A percentile compares a stretch with the other conserved stretches of the same genome.
These are phyloP conservation scores for Capronia epimyces DNA, from an alignment of 2,329 filamentous ascomycete genomes.

Conservation along the genomic window DNA sequence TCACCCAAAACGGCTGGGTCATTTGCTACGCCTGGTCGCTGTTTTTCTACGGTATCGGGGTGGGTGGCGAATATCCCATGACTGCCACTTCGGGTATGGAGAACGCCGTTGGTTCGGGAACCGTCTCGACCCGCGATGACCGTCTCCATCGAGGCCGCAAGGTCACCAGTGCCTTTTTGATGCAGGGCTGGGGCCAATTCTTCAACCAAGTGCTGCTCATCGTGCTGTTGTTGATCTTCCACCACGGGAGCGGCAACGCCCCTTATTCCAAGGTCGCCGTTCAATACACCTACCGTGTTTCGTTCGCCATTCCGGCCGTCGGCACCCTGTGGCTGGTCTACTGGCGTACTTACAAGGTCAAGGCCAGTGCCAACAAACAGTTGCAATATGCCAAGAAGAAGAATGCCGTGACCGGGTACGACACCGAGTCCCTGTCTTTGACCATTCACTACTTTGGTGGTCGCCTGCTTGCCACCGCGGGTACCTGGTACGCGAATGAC, in stretches of 20 bases:
- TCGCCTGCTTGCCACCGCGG: constrained; percentile 78
- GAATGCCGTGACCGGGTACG: constrained; percentile 83
- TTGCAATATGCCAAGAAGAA: constrained; percentile 79
- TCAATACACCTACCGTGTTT: constrained; percentile 88
- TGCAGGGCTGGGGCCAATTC: constrained; percentile 98
- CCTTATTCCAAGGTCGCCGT: constrained; percentile 73
- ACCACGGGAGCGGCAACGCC: constrained; percentile 67
- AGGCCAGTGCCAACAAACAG: constrained; percentile 69
- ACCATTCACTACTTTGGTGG: constrained; percentile 80
- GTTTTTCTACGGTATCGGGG: constrained; percentile 75
- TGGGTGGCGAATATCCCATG: constrained; percentile 67
- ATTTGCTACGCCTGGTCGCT: constrained; percentile 95
- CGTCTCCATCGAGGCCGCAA: constrained; percentile 92
- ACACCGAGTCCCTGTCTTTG: constrained; percentile 71
- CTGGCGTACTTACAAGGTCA: constrained; percentile 95
- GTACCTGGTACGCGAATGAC: constrained; percentile 92
- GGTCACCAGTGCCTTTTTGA: constrained; percentile 91
- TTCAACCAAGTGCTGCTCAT: constrained; percentile 90
- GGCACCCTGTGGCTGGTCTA: constrained; percentile 93
- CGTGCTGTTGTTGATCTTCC: constrained; percentile 79
- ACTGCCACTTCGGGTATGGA: constrained; percentile 95
- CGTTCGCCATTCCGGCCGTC: constrained; percentile 82
- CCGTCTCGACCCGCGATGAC: constrained; percentile 83
- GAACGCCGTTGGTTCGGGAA: constrained; percentile 77
- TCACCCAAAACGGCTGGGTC: constrained; percentile 85